phyloP scores from a whole-genome alignment of 768 basidiomycete species.

The Tricholoma hemisulphureum region DNA sequence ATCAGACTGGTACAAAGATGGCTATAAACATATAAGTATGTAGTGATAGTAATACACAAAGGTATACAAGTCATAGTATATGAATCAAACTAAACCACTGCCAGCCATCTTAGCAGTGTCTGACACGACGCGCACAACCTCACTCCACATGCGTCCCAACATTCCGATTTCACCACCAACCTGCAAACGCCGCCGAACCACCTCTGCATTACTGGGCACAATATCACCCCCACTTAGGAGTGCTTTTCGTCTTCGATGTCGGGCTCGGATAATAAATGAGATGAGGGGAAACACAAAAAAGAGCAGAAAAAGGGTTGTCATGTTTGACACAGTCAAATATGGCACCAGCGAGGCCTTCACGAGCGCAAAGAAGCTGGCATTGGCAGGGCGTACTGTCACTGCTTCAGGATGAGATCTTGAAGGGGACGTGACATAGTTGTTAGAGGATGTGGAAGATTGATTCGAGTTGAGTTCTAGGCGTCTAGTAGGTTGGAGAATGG shows the following conservation, averaged over 20 bases:
- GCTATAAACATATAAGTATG: background rate
- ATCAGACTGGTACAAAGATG: background rate
- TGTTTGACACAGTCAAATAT: conserved; percentile 47
- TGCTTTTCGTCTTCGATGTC: conserved; percentile 38
- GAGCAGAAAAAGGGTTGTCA: conserved; percentile 48
- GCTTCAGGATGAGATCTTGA: conserved; percentile 17
- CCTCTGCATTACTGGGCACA: conserved; percentile 47
- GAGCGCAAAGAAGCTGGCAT: conserved; percentile 36
- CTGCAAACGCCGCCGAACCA: conserved; percentile 55
- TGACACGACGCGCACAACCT: conserved; percentile 48
- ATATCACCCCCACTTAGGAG: conserved; percentile 13
- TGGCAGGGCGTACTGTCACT: conserved; percentile 22
- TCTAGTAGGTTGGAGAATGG: conserved; percentile 23
- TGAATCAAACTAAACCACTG: conserved; percentile 59
- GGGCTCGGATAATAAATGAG: conserved; percentile 51
- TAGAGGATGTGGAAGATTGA: conserved; percentile 20
- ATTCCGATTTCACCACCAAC: conserved; percentile 37
- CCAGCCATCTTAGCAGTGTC: conserved; percentile 79
- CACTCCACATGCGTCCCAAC: conserved; percentile 46
- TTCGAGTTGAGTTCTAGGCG: conserved; percentile 16
- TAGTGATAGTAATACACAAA: background rate
- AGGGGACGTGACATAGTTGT: conserved; percentile 11
- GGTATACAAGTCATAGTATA: background rate
- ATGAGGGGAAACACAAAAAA: conserved; percentile 46
- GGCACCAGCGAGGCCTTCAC: conserved; percentile 48